Evolutionary conservation across 345 rosid species (phyloP).

Genomic region (Combretum micranthum): DNA sequence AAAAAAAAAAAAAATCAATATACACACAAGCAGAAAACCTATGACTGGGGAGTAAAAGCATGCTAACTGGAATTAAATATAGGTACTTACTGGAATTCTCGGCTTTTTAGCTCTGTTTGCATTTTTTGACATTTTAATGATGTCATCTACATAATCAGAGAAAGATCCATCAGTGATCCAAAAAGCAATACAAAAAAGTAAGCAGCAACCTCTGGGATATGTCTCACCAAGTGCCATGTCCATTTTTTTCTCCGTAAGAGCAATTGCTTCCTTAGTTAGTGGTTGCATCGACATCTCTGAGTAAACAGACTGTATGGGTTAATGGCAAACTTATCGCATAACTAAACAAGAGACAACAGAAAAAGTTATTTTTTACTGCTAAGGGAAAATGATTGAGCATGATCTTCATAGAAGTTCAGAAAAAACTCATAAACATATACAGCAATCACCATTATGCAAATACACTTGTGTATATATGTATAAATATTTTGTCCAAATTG

Average conservation of each 20-base stretch:
- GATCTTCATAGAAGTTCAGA: too few species aligned
- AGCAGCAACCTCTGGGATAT: not conserved
- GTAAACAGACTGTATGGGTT: too few species aligned
- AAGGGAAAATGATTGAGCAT: too few species aligned
- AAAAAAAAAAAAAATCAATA: constrained; percentile 2
- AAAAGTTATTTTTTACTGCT: too few species aligned
- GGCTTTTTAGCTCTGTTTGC: constrained; percentile 37
- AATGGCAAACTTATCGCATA: too few species aligned
- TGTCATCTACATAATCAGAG: constrained; percentile 41
- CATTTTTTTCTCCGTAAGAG: constrained; percentile 89
- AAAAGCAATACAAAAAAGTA: not conserved
- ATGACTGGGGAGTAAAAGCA: not conserved
- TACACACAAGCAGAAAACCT: not conserved
- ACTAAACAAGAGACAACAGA: too few species aligned
- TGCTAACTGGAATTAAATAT: not conserved
- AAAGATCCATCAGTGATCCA: constrained; percentile 5
- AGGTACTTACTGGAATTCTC: constrained; percentile 43
- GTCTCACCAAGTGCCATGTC: constrained; percentile 78
- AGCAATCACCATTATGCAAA: too few species aligned
- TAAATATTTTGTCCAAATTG: too few species aligned
- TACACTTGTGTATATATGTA: too few species aligned
- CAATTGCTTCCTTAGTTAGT: constrained; percentile 68
- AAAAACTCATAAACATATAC: too few species aligned
- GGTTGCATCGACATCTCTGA: constrained; percentile 57
- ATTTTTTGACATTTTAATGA: constrained; percentile 80